These are phyloP conservation scores for Fragilariopsis cylindrus DNA, from an alignment of 108 stramenopile genomes.

Conservation along the genomic window DNA sequence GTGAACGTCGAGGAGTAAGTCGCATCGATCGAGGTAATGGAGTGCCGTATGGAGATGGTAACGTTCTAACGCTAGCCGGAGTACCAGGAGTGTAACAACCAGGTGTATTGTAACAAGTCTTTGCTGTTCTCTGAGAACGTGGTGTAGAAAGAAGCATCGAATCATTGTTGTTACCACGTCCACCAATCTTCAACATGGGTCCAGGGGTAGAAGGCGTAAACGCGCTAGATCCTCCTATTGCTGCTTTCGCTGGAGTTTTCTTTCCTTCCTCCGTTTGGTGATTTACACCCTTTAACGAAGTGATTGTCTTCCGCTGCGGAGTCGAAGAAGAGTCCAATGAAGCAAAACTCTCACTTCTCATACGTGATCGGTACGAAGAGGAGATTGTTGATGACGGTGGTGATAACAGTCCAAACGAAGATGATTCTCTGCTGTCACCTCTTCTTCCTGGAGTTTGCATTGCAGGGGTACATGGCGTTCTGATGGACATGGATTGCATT, in stretches of 20 bases:
- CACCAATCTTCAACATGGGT: no score
- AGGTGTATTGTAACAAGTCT: neutral
- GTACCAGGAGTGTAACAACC: neutral
- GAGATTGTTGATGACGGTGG: slow-evolving; percentile 8
- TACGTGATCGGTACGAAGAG: neutral
- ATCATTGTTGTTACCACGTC: neutral
- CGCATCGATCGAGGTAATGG: slow-evolving; percentile 3
- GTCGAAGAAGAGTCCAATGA: slow-evolving; percentile 5
- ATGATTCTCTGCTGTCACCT: neutral
- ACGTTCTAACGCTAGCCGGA: slow-evolving; percentile 1
- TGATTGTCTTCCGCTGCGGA: no score
- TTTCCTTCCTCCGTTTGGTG: no score
- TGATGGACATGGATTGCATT: slow-evolving; percentile 13
- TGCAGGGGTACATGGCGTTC: neutral
- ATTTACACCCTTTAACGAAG: no score
- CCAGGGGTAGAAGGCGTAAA: no score
- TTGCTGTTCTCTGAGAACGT: neutral
- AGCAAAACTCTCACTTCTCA: neutral
- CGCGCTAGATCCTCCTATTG: no score
- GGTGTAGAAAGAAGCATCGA: neutral
- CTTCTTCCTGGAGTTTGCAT: neutral
- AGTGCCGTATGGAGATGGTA: slow-evolving; percentile 3
- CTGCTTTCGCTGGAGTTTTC: no score
- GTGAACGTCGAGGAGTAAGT: slow-evolving; percentile 5
- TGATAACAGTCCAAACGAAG: slow-evolving; percentile 7